Base-by-base conservation (phyloP, 257 asterid genomes). In the Nemophila menziesii region DNA sequence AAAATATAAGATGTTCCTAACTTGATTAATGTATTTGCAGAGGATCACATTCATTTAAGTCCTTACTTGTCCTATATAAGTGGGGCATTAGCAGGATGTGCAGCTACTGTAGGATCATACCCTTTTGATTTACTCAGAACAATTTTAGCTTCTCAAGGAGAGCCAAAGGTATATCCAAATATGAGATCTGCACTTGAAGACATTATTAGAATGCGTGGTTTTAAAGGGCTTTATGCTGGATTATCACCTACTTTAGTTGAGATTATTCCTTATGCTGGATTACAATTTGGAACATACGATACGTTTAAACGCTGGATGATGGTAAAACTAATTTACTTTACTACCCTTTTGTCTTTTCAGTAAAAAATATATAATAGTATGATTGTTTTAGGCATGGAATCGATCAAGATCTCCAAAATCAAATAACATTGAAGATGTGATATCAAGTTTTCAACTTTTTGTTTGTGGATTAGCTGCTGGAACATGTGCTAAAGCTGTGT, bases 71-170 rank as follows among this genome's bases (percentile, higher is more conserved):
- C 97, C 5, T 87, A 75, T 53, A 21, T 78, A 61, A 83, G 97
- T 55, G 97, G 97, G 51, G 82, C 93, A 39, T 53, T 87, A 45
- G 89, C 97, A 7, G 97, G 97, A 26, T 83, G 90, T 67, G 95
- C 97, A 4, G 97, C 97, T 44, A 87, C 97, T 0, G 69, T 87
- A 52, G 97, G 95, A 54, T 80, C 97, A 33, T 87, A 87, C 67
- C 97, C 97, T 3, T 87, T 87, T 54, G 97, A 87, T 72, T 95
- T 87, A 39, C 56, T 87, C 46, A 69, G 97, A 62, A 87, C 97
- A 43, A 72, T 87, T 65, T 75, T 87, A 78, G 95, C 97, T 58
- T 87, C 97, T 34, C 97, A 87, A 51, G 97, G 97, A 44, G 95
- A 87, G 61, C 97, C 97, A 37, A 87, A 80, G 95, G 95, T 89